phyloP scores from a whole-genome alignment of 352 stramenopile species.

The Globisporangium iwayamae region DNA sequence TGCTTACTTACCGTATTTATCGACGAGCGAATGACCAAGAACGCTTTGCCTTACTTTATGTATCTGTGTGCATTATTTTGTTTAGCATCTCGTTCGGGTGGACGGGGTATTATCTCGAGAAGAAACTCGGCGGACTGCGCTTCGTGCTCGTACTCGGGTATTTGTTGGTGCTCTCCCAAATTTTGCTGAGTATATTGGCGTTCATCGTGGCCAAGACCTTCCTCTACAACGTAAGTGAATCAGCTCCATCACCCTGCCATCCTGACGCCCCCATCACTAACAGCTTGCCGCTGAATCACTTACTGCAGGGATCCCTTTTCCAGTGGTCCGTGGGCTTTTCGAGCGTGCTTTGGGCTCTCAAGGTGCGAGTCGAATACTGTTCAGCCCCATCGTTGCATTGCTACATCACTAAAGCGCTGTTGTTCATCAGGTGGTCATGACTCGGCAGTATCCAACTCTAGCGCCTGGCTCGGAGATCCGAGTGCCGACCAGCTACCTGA shows the following conservation, averaged over 20 bases:
- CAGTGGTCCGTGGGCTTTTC: conserved; percentile 24
- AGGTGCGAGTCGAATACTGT: conserved; percentile 8
- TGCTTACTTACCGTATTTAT: neutral
- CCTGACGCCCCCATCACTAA: neutral
- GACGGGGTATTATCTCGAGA: conserved; percentile 27
- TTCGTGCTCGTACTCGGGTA: conserved; percentile 19
- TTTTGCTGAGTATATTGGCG: conserved; percentile 16
- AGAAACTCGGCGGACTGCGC: conserved; percentile 21
- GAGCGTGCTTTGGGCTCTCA: conserved; percentile 23
- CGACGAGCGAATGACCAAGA: too few species aligned
- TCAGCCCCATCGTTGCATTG: too few species aligned
- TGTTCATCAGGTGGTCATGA: conserved; percentile 1
- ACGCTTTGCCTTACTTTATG: neutral
- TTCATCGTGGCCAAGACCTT: conserved; percentile 18
- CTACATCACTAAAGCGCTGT: neutral
- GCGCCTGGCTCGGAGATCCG: conserved; percentile 17
- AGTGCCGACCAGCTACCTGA: conserved; percentile 36
- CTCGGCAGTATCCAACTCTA: conserved; percentile 29
- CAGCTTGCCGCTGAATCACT: neutral
- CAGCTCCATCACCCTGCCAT: neutral
- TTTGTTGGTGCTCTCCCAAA: conserved; percentile 21
- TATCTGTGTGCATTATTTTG: neutral
- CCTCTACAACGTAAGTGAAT: conserved; percentile 16
- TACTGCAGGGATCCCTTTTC: conserved; percentile 12
- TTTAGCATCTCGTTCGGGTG: conserved; percentile 23